Base-by-base conservation (phyloP, 1,139 yeast species). In the Pichia sp. region DNA sequence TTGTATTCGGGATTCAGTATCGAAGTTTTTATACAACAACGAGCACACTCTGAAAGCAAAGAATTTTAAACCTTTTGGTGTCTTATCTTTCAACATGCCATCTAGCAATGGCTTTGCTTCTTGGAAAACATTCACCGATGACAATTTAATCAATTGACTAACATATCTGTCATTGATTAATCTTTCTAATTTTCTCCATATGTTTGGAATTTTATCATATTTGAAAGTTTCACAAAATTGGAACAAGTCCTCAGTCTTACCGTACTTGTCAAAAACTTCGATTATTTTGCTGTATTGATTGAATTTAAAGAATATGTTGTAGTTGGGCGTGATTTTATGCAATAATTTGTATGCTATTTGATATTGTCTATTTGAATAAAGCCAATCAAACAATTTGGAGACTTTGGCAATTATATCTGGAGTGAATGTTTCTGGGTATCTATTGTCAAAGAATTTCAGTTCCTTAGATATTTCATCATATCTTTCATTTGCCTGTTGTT, bases 231-330 rank as follows among this genome's bases (percentile, higher is more conserved):
- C 50, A 34, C 42, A 46, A 17, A 54, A 43, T 7, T 30, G 35
- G 11, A 46, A 47, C n/a, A 56, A 22, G 24, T 56, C 57, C 12
- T 35, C 40, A 2, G 45, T 21, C 3, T 46, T 34, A 4, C 59
- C 59, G 30, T 33, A 45, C 20, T 40, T 46, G 35, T 56, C 58
- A 12, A 55, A 49, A 3, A 49, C 40, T 18, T 40, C 40, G 22
- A 53, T 37, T 4, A 55, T 41, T 17, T 44, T 46, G 14, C 41
- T 34, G 19, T 50, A 40, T 14, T 53, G 52, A n/a, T 38, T 38
- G 27, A 44, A 45, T 15, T 45, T 47, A 28, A 55, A 53, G 33
- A 48, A 53, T 8, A 45, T 10, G 22, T 45, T 36, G 21, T 45
- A 42, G 35, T 46, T 43, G 3, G 45, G 42, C 18, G 43, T 21